A percentile compares a stretch with the other conserved stretches of the same genome.
Conservation (phyloP, 2,329 filamentous ascomycete genomes). For the Aspergillus hortae region DNA sequence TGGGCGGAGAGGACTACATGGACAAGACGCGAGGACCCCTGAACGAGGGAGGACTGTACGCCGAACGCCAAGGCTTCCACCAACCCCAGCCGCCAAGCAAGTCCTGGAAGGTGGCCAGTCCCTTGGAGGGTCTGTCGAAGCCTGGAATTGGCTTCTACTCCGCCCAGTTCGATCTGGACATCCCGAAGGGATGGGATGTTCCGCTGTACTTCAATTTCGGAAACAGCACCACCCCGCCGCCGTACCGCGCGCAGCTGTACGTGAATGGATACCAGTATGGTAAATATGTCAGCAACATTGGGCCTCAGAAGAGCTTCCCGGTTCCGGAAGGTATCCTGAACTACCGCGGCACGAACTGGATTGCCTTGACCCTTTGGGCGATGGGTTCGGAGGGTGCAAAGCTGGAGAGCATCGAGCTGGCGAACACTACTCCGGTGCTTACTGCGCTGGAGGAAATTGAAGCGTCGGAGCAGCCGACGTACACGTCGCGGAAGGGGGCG, state of each 20-base stretch:
- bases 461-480: conserved; percentile 46
- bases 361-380: conserved; percentile 68
- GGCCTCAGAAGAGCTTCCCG: conserved; percentile 68
- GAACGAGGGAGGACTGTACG: conserved; percentile 56
- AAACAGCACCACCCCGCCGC: conserved; percentile 42
- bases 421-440: conserved; percentile 48
- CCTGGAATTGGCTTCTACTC: conserved; percentile 54
- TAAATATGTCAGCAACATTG: conserved; percentile 62
- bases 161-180: conserved; percentile 48
- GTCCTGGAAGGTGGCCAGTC: conserved; percentile 32
- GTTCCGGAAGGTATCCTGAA: conserved; percentile 72
- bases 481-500: conserved; percentile 45
- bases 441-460: conserved; percentile 48
- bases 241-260: conserved; percentile 63
- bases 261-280: conserved; percentile 36
- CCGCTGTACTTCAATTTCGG: conserved; percentile 52
- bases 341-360: conserved; percentile 66
- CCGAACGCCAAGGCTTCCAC: conserved; percentile 55
- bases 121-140: conserved; percentile 38
- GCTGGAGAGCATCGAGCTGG: conserved; percentile 53
- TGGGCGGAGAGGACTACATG: conserved; percentile 53
- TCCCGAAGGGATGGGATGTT: conserved; percentile 54
- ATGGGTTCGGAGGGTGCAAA: conserved; percentile 56
- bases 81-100: conserved; percentile 46
- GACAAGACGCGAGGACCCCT: conserved; percentile 53